phyloP scores from a whole-genome alignment of 2,329 filamentous ascomycete genomes.

The Didymellaceae sp. region DNA sequence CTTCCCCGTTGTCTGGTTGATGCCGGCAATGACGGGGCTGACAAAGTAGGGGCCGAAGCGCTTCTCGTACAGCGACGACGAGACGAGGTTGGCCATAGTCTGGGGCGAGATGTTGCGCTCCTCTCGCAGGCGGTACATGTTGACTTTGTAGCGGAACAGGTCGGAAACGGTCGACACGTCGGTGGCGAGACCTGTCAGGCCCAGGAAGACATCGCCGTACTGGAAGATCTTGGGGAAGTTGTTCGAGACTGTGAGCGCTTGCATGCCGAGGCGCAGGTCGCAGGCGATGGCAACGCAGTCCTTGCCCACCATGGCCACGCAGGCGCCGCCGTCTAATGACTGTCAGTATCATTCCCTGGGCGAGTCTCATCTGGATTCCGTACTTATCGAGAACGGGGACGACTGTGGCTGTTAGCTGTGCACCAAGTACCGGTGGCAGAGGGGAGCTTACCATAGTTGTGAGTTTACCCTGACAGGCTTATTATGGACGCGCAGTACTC shows the following conservation, averaged over 20 bases:
- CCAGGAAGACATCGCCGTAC: conserved; percentile 94
- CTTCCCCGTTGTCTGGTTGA: conserved; percentile 91
- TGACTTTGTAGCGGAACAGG: conserved; percentile 99
- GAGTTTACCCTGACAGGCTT: conserved; percentile 13
- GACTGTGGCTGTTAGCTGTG: conserved; percentile 63
- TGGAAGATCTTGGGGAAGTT: conserved; percentile 99
- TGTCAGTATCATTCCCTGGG: conserved; percentile 18
- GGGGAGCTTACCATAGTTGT: conserved; percentile 49
- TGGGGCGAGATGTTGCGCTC: conserved; percentile 94
- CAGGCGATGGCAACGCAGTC: conserved; percentile 99
- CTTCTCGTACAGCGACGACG: conserved; percentile 83
- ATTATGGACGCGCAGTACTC: neutral
- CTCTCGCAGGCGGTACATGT: conserved; percentile 99
- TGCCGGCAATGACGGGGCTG: conserved; percentile 89
- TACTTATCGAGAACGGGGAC: conserved; percentile 96
- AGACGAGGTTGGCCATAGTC: conserved; percentile 96
- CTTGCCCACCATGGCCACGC: conserved; percentile 98
- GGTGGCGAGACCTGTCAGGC: conserved; percentile 93
- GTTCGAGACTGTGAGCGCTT: conserved; percentile 97
- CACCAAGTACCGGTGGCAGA: neutral
- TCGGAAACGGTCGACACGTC: conserved; percentile 94
- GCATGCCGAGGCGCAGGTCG: conserved; percentile 95
- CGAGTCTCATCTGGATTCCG: conserved; percentile 23
- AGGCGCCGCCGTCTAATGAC: conserved; percentile 82
- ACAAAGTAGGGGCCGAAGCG: conserved; percentile 98